Evolutionary conservation across 2,329 filamentous ascomycete genomes (phyloP).

Genomic region (Didymella arachidicola): DNA sequence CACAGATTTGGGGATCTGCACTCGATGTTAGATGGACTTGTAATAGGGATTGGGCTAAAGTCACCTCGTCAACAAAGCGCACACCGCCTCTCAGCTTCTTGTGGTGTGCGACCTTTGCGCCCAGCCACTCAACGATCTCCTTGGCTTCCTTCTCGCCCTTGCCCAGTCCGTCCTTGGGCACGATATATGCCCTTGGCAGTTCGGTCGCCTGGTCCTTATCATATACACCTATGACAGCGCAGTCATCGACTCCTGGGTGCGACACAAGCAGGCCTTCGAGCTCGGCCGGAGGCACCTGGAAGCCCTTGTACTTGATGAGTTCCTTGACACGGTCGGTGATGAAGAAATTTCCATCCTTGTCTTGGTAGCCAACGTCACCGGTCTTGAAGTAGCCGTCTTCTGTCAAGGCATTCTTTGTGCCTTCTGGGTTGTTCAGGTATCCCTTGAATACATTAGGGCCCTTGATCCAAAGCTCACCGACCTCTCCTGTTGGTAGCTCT

Average conservation of each 20-base stretch:
- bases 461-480: conserved; percentile 69
- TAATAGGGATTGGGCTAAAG: neutral
- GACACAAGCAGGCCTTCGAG: conserved; percentile 56
- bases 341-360: conserved; percentile 81
- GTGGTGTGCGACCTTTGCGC: conserved; percentile 55
- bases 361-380: conserved; percentile 83
- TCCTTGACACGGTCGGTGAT: conserved; percentile 77
- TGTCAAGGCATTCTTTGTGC: conserved; percentile 75
- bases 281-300: conserved; percentile 59
- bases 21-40: neutral
- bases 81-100: conserved; percentile 58
- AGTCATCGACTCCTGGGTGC: conserved; percentile 54
- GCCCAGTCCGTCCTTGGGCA: conserved; percentile 42
- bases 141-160: conserved; percentile 42
- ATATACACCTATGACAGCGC: conserved; percentile 57
- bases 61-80: conserved; percentile 52
- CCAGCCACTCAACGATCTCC: conserved; percentile 55
- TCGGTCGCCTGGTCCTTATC: conserved; percentile 57
- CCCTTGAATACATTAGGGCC: conserved; percentile 83
- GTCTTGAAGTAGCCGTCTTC: conserved; percentile 88
- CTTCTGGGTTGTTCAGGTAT: conserved; percentile 76
- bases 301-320: conserved; percentile 55
- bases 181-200: conserved; percentile 50
- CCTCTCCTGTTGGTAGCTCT: conserved; percentile 69
- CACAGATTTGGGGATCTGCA: conserved; percentile 55